A percentile compares a stretch with the other conserved stretches of the same genome.
phyloP scores from a whole-genome alignment of 441 rosid genomes.

The Corymbia calophylla region DNA sequence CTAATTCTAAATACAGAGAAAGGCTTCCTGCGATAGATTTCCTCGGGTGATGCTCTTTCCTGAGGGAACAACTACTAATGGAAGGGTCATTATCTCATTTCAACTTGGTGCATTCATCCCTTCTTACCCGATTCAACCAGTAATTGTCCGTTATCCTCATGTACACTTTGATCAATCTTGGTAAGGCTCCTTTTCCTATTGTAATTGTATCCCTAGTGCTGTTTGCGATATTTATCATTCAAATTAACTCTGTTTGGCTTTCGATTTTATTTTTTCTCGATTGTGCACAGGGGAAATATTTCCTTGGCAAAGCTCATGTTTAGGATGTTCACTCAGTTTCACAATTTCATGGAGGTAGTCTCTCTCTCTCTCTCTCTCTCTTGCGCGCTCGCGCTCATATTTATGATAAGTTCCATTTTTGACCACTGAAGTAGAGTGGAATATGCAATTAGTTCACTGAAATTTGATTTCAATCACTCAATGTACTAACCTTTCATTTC shows the following conservation, averaged over 20 bases:
- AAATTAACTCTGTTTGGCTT: not conserved
- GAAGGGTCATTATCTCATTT: conserved; percentile 74
- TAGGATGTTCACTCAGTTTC: conserved; percentile 97
- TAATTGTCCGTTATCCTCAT: conserved; percentile 87
- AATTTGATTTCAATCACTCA: not conserved
- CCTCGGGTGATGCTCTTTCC: conserved; percentile 92
- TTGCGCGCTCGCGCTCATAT: not conserved
- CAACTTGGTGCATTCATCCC: conserved; percentile 98
- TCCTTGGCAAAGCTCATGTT: conserved; percentile 82
- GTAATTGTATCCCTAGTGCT: not conserved
- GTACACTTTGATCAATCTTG: conserved; percentile 98
- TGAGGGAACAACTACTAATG: conserved; percentile 97
- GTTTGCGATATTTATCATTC: not conserved
- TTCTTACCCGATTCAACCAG: conserved; percentile 79
- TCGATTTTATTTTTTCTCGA: conserved; percentile 6
- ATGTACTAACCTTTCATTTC: not conserved
- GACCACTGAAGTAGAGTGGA: not conserved
- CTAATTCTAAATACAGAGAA: conserved; percentile 85
- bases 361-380: not conserved
- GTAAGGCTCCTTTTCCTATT: conserved; percentile 28
- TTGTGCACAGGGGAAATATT: conserved; percentile 56
- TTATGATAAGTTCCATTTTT: not conserved
- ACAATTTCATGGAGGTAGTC: conserved; percentile 94
- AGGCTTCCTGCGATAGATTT: conserved; percentile 70
- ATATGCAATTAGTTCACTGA: not conserved